Evolutionary conservation across 1,139 yeast species (phyloP), one percentile per base, ranked within the genome.

Genomic region (Geotrichum europaeum): DNA sequence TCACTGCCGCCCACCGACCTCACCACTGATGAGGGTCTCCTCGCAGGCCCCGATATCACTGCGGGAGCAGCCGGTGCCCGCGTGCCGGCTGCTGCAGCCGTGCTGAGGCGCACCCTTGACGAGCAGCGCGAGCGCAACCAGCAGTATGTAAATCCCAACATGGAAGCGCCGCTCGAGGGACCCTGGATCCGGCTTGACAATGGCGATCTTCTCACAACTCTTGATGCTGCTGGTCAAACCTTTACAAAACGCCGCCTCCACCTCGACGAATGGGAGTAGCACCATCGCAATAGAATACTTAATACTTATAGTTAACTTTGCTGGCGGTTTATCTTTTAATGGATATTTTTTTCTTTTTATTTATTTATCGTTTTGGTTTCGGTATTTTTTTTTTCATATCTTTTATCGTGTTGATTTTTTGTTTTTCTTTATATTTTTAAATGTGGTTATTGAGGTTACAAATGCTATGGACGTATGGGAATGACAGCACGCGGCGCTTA

Each of bases 171-270:
- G 9, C 74, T 90, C 55, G 96, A 90, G 65, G 95, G 96, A 0
- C 96, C 97, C 0, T 81, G 91, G 81, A 78, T 87, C 54, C 88
- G 82, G 0, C 78, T 86, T 20, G 91, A 86, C 65, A 84, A 84
- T 0, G 20, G 20, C 7, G 80, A 81, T 57, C 85, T 83, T 61
- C 81, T 85, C 47, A 76, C 86, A 49, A 76, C 84, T 66, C 84
- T 86, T 32, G 81, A 84, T 61, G 73, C 75, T 12, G 87, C 84
- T 64, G 89, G 90, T 5, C 79, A 84, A 2, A 70, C 47, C 20
- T 76, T 84, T 67, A 84, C 79, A 9, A 72, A 82, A 55, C 79
- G 81, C 66, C 74, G 75, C 49, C 75, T 82, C 52, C 73, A 77
- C 12, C 75, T 78, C 65, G 79, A 81, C 67, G 81, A 80, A 63